Percentiles rank a stretch among this genome's conserved stretches.
phyloP scores from a whole-genome alignment of 768 basidiomycete genomes.

The Chalciporus pseudorubinellus region DNA sequence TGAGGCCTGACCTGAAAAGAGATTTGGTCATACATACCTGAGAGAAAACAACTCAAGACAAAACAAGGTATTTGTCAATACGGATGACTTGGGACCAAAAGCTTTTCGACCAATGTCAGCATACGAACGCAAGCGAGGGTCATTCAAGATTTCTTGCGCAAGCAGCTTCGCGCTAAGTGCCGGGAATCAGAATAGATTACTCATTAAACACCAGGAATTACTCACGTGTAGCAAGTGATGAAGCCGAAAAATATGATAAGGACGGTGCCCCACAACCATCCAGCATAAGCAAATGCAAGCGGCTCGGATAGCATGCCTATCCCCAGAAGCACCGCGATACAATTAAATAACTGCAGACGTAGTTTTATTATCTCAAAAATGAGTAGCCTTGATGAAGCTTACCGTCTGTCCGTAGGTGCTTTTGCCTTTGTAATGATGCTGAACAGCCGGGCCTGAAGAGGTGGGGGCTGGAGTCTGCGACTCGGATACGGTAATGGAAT shows the following conservation, averaged over 20 bases:
- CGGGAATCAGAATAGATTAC: conserved; percentile 2
- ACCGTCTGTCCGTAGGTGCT: conserved; percentile 78
- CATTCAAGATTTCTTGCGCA: conserved; percentile 68
- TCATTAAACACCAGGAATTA: conserved; percentile 10
- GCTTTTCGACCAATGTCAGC: conserved; percentile 88
- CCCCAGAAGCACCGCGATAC: conserved; percentile 80
- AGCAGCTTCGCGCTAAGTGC: conserved; percentile 77
- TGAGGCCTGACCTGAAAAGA: not conserved
- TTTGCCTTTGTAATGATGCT: conserved; percentile 44
- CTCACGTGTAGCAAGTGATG: conserved; percentile 88
- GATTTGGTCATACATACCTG: conserved; percentile 43
- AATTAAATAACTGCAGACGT: conserved; percentile 72
- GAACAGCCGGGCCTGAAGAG: conserved; percentile 1
- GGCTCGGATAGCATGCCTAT: conserved; percentile 90
- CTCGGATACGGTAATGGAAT: not conserved
- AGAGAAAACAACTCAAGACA: conserved; percentile 86
- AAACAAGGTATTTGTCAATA: conserved; percentile 69
- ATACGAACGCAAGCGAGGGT: conserved; percentile 74
- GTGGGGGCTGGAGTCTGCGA: conserved; percentile 4
- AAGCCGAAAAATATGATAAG: conserved; percentile 76
- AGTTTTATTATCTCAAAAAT: not conserved
- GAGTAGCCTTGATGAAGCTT: conserved; percentile 16
- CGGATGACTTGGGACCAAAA: conserved; percentile 71
- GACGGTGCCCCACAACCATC: conserved; percentile 77
- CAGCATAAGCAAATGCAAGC: conserved; percentile 87